These are phyloP conservation scores for Blastobotrys illinoisensis DNA, from an alignment of 1,139 yeast genomes.

Conservation along the genomic window DNA sequence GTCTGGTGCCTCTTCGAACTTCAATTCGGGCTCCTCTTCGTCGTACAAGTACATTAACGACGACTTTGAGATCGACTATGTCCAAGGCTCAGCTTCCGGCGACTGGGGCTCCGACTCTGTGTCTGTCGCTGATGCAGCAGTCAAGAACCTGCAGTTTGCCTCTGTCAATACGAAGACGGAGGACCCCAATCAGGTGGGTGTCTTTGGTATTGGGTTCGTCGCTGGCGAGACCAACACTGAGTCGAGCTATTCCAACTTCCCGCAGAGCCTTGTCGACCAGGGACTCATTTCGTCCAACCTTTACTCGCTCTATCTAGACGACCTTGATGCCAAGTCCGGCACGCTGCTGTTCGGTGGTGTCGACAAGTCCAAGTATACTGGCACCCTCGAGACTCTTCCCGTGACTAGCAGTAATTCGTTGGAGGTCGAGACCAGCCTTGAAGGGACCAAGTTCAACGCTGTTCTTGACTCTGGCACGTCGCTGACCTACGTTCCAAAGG, in stretches of 20 bases:
- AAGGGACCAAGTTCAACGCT: conserved; percentile 15
- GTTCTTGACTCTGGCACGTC: conserved; percentile 67
- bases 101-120: too few species aligned
- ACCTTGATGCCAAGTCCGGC: conserved; percentile 32
- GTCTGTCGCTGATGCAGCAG: too few species aligned
- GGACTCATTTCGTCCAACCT: conserved; percentile 45
- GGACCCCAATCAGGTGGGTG: too few species aligned
- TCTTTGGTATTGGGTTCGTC: conserved; percentile 49
- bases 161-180: too few species aligned
- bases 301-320: conserved; percentile 37
- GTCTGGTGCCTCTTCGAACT: conserved; percentile 27
- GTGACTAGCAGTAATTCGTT: conserved; percentile 12
- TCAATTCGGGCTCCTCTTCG: too few species aligned
- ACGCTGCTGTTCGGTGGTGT: conserved; percentile 46
- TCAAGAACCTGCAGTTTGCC: too few species aligned
- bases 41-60: too few species aligned
- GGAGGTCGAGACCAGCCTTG: conserved; percentile 15
- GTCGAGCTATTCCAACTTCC: conserved; percentile 16
- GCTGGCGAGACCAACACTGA: conserved; percentile 34
- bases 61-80: conserved; percentile 16
- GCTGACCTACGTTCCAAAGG: conserved; percentile 48
- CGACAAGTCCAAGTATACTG: conserved; percentile 44
- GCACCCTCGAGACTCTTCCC: conserved; percentile 23
- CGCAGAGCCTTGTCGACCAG: conserved; percentile 24
- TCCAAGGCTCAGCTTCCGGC: too few species aligned